Percentiles rank a stretch among this genome's conserved stretches.
These are phyloP conservation scores for Tagetes patula DNA, from an alignment of 129 eudicot species.

Conservation along the genomic window DNA sequence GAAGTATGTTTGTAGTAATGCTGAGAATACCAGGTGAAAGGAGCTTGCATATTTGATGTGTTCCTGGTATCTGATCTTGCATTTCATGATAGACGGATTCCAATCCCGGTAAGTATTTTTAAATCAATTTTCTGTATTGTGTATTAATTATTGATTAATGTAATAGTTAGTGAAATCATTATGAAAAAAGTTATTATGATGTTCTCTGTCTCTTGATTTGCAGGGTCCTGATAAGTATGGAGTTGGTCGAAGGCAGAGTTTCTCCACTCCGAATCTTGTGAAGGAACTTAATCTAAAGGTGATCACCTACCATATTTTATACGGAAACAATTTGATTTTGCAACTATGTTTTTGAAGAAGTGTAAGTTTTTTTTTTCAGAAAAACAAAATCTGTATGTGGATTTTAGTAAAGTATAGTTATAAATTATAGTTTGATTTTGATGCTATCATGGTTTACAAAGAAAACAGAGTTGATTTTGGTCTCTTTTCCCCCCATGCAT, in stretches of 20 bases:
- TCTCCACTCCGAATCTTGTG: slow-evolving; percentile 67
- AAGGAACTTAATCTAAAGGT: slow-evolving; percentile 79
- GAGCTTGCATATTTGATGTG: slow-evolving; percentile 61
- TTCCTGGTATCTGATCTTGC: slow-evolving; percentile 63
- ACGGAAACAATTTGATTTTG: not conserved
- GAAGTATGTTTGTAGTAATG: slow-evolving; percentile 10
- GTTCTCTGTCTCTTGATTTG: not conserved
- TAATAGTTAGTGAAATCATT: not conserved
- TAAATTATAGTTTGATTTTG: not conserved
- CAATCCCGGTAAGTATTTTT: slow-evolving; percentile 55
- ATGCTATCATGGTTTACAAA: not conserved
- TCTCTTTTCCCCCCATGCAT: not conserved
- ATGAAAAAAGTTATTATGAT: not conserved
- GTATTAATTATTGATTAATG: not conserved
- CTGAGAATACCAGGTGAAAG: slow-evolving; percentile 51
- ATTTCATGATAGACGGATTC: slow-evolving; percentile 72
- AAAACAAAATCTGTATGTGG: not conserved
- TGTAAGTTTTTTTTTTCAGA: not conserved
- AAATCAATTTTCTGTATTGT: not conserved
- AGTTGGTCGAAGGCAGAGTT: slow-evolving; percentile 69
- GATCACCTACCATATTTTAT: not conserved
- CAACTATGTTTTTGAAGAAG: not conserved
- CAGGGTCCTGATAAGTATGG: slow-evolving; percentile 89
- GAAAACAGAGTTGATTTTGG: not conserved
- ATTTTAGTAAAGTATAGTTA: not conserved